Percentiles rank a stretch among this genome's conserved stretches.
phyloP scores from a whole-genome alignment of 2,329 filamentous ascomycete species.

The Zasmidium citrigriseum region DNA sequence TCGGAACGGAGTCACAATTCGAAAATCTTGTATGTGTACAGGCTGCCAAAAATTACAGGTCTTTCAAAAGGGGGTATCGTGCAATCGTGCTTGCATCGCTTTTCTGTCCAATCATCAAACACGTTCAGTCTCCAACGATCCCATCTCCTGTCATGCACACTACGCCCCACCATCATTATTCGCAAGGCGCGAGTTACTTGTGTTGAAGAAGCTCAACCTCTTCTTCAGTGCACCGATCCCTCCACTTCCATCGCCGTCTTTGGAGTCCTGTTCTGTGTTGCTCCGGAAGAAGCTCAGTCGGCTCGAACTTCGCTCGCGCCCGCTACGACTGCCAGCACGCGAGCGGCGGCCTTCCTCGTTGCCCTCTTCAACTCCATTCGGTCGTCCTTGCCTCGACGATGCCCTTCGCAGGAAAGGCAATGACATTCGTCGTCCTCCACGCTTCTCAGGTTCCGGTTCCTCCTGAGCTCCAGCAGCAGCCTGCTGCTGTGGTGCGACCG shows the following conservation, averaged over 20 bases:
- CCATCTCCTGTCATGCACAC: not conserved
- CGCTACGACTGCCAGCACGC: constrained; percentile 15
- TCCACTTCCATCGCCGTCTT: constrained; percentile 9
- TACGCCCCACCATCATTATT: not conserved
- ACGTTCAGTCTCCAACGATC: not conserved
- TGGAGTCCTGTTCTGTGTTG: constrained; percentile 10
- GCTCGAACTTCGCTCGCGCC: constrained; percentile 26
- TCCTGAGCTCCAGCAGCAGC: constrained; percentile 11
- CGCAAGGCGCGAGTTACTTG: constrained; percentile 53
- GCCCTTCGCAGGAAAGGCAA: constrained; percentile 35
- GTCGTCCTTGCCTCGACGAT: constrained; percentile 25
- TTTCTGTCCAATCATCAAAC: not conserved
- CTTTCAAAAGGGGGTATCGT: not conserved
- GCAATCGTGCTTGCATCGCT: not conserved
- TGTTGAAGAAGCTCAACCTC: constrained; percentile 74
- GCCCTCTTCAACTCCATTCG: constrained; percentile 17
- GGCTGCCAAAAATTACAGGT: too few species aligned
- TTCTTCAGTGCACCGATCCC: constrained; percentile 59
- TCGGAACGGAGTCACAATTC: too few species aligned
- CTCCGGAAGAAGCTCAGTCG: constrained; percentile 30
- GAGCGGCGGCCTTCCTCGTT: constrained; percentile 26
- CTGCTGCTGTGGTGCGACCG: constrained; percentile 7
- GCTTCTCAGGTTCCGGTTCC: constrained; percentile 12
- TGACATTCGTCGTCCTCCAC: constrained; percentile 21
- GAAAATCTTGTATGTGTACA: too few species aligned